Evolutionary conservation across 371 early-diverging fungal genomes (phyloP), one percentile per base, ranked within the genome.

Genomic region (Blastocladiella emersonii): DNA sequence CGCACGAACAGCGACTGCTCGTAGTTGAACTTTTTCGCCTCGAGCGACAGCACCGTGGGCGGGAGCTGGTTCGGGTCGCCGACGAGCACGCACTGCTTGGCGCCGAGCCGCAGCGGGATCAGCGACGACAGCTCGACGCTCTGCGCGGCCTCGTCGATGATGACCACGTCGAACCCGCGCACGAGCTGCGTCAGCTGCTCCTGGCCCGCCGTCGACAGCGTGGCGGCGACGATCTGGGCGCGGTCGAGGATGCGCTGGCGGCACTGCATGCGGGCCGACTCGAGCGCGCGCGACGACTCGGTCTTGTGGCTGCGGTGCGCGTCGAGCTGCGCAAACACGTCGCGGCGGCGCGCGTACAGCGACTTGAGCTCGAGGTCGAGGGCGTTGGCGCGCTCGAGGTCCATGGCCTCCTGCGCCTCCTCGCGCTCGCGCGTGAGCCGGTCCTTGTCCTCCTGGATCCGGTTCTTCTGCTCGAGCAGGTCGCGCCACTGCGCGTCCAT

Each of bases 81-180:
- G n/a, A 98, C 95, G 19, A 98, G 75, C 56, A 99, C 82, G 67
- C 91, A 87, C 43, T 86, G 83, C 48, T 83, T 79, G 37, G 87
- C 86, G 57, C 86, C 86, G 64, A 88, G 91, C 57, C 88, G 85
- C 15, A 98, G 69, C 21, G 98, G 96, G 69, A 99, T 96, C 70
- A 96, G 66, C 3, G 86, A 79, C 53, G 88, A 84, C 32, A 93
- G 76, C 70, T 99, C 99, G 27, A 93, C 85, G 0, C 93, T 84
- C 70, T 99, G 99, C 41, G 95, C 93, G 0, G 98, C 98, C 74
- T 99, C 99, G 72, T 99, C 98, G 56, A 98, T 88, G 65, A 98
- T 91, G 5, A 95, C 90, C 0, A 85, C 85, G 25, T 86, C 84
- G 67, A 91, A 90, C 4, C 78, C 68, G 49, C 83, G 73, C 8